Evolutionary conservation across 352 stramenopile genomes (phyloP).

Genomic region (Phytophthora pseudosyringae): DNA sequence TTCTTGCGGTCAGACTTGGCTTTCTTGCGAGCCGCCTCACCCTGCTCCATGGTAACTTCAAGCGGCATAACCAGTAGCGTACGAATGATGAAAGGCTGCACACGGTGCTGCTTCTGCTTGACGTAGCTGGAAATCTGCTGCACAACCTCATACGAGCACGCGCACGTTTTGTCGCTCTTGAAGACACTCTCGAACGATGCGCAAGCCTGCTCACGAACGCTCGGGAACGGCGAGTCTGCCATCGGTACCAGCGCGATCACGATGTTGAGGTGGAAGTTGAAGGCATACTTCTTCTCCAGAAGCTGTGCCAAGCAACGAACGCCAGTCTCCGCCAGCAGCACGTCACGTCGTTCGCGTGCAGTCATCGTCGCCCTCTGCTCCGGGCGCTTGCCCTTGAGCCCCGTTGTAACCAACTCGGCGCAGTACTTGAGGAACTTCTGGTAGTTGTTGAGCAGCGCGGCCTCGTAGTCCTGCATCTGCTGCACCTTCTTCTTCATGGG

Average conservation of each 20-base stretch:
- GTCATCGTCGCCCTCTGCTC: conserved; percentile 48
- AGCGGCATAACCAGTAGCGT: conserved; percentile 83
- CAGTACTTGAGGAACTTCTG: conserved; percentile 87
- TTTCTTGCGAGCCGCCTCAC: conserved; percentile 77
- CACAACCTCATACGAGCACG: conserved; percentile 74
- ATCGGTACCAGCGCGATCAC: conserved; percentile 85
- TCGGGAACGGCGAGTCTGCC: conserved; percentile 68
- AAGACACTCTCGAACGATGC: conserved; percentile 78
- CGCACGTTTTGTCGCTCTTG: conserved; percentile 74
- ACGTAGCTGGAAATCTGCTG: conserved; percentile 87
- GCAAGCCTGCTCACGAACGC: conserved; percentile 62
- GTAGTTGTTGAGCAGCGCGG: conserved; percentile 79
- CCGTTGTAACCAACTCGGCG: conserved; percentile 61
- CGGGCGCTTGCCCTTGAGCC: conserved; percentile 60
- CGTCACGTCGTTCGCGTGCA: conserved; percentile 43
- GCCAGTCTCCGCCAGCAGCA: conserved; percentile 73
- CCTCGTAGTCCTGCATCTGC: conserved; percentile 87
- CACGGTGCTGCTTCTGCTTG: conserved; percentile 84
- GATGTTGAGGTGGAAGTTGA: conserved; percentile 89
- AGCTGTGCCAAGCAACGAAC: conserved; percentile 80
- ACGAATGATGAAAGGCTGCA: conserved; percentile 78
- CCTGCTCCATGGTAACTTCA: conserved; percentile 88
- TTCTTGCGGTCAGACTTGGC: conserved; percentile 88
- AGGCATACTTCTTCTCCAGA: conserved; percentile 84
- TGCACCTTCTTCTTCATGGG: conserved; percentile 89